Conservation (phyloP, 768 basidiomycete genomes). For the Tylopilus intermedius region DNA sequence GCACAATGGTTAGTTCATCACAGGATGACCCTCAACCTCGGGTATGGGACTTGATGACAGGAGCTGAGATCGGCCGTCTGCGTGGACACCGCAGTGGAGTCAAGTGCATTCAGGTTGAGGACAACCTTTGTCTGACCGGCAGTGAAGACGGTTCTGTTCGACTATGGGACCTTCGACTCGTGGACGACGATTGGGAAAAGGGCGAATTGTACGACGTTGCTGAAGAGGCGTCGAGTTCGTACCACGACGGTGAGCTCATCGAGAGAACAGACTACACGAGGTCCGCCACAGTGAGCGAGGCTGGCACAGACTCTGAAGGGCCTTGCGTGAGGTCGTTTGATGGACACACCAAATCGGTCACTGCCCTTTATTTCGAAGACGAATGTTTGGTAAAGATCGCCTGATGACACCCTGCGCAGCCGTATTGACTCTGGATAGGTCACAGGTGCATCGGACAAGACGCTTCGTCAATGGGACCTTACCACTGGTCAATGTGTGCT, state of each 20-base stretch:
- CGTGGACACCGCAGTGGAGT: slow-evolving; percentile 78
- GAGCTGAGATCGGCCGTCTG: slow-evolving; percentile 79
- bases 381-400: slow-evolving; percentile 69
- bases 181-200: slow-evolving; percentile 63
- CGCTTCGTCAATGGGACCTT: slow-evolving; percentile 97
- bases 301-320: slow-evolving; percentile 41
- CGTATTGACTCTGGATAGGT: slow-evolving; percentile 51
- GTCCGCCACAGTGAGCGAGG: slow-evolving; percentile 35
- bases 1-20: slow-evolving; percentile 83
- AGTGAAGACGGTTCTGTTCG: slow-evolving; percentile 80
- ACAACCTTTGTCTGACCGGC: slow-evolving; percentile 85
- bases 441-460: slow-evolving; percentile 97
- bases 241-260: slow-evolving; percentile 33
- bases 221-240: slow-evolving; percentile 51
- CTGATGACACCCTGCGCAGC: not conserved
- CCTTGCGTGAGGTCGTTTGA: slow-evolving; percentile 70
- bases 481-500: slow-evolving; percentile 96
- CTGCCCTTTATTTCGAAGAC: slow-evolving; percentile 92
- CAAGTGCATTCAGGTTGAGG: slow-evolving; percentile 91
- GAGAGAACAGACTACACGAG: slow-evolving; percentile 40
- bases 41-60: slow-evolving; percentile 92
- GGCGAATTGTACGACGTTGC: slow-evolving; percentile 58
- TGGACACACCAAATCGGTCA: slow-evolving; percentile 91
- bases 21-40: slow-evolving; percentile 82
- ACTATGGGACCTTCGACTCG: slow-evolving; percentile 85